These are phyloP conservation scores for Gossypium laxum DNA, from an alignment of 441 rosid genomes.

Conservation along the genomic window DNA sequence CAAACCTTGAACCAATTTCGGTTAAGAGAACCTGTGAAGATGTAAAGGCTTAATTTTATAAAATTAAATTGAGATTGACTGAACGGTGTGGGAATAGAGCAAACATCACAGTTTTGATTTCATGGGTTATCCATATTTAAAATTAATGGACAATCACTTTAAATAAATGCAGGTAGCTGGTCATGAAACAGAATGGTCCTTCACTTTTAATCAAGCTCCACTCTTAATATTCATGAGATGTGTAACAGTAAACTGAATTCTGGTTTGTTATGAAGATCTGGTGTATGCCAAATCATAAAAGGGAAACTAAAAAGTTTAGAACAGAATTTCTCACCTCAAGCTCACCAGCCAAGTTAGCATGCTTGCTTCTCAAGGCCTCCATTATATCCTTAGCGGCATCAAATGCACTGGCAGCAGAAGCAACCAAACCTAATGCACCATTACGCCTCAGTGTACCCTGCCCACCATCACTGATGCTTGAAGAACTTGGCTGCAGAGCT, in stretches of 20 bases:
- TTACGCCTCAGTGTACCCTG: constrained; percentile 55
- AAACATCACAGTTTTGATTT: not conserved
- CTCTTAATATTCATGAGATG: not conserved
- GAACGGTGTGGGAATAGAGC: not conserved
- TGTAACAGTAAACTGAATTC: not conserved
- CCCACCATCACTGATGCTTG: constrained; percentile 47
- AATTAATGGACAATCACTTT: not conserved
- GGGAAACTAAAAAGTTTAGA: not conserved
- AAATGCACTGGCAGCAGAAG: constrained; percentile 81
- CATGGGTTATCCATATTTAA: not conserved
- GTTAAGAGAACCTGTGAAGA: constrained; percentile 67
- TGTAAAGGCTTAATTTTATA: not conserved
- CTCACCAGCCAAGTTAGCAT: constrained; percentile 82
- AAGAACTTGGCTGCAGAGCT: constrained; percentile 58
- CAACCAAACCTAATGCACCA: constrained; percentile 52
- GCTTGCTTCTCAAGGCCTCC: constrained; percentile 95
- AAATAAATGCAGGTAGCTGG: not conserved
- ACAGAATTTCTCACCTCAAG: constrained; percentile 63
- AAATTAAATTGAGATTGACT: not conserved
- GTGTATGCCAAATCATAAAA: not conserved
- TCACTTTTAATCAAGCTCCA: not conserved
- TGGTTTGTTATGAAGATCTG: not conserved
- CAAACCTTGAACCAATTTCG: constrained; percentile 96
- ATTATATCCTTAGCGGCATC: constrained; percentile 96
- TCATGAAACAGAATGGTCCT: constrained; percentile 1